phyloP scores from a whole-genome alignment of 495 filamentous ascomycete genomes.

The Penicillium samsonianum region DNA sequence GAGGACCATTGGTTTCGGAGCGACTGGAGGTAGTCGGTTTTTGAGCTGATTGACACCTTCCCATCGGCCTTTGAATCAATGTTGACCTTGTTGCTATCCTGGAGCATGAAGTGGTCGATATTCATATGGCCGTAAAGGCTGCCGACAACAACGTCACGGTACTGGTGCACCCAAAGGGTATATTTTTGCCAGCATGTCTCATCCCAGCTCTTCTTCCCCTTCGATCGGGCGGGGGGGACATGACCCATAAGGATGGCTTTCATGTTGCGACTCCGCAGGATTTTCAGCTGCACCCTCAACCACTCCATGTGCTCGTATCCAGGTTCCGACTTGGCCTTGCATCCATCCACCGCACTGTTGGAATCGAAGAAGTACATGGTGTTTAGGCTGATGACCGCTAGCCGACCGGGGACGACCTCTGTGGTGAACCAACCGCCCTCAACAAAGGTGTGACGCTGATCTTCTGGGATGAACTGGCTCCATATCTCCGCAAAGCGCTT shows the following conservation, averaged over 20 bases:
- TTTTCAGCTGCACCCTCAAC: constrained; percentile 86
- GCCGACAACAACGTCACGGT: constrained; percentile 82
- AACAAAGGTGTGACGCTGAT: constrained; percentile 87
- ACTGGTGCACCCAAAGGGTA: constrained; percentile 83
- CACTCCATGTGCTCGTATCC: constrained; percentile 96
- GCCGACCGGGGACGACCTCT: constrained; percentile 83
- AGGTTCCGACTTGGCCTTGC: constrained; percentile 70
- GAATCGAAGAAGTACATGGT: constrained; percentile 94
- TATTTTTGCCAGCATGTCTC: constrained; percentile 98
- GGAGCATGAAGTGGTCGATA: constrained; percentile 94
- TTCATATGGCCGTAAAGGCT: constrained; percentile 96
- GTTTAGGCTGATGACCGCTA: constrained; percentile 94
- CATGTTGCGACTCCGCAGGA: constrained; percentile 79
- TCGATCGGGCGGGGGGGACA: constrained; percentile 84
- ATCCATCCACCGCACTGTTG: constrained; percentile 91
- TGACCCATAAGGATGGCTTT: constrained; percentile 95
- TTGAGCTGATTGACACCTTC: constrained; percentile 59
- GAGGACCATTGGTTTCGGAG: constrained; percentile 76
- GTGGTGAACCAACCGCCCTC: constrained; percentile 91
- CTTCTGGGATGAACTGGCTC: constrained; percentile 86
- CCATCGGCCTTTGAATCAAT: constrained; percentile 29
- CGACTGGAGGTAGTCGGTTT: constrained; percentile 75
- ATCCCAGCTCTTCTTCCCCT: constrained; percentile 84
- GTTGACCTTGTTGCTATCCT: constrained; percentile 78
- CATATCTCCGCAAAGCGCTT: constrained; percentile 72